Conservation (phyloP, 306 rosid genomes). For the Cucurbita argyrosperma region DNA sequence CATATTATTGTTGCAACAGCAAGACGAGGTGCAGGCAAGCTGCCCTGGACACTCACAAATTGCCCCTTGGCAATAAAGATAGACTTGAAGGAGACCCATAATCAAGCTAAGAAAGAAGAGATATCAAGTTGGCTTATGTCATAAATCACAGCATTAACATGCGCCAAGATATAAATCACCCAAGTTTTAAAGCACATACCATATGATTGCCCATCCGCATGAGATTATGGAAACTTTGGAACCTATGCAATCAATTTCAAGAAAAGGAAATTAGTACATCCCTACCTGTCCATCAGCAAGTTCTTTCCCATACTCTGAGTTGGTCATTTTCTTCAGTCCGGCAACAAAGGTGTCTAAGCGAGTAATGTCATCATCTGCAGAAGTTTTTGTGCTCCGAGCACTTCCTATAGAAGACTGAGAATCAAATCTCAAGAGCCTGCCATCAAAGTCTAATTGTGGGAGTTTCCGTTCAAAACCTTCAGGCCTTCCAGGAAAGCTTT, state of each 20-base stretch:
- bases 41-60: background rate
- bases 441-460: constrained; percentile 32
- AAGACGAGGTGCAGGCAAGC: background rate
- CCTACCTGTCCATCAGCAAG: constrained; percentile 61
- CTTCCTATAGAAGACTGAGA: constrained; percentile 79
- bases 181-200: background rate
- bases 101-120: background rate
- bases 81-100: background rate
- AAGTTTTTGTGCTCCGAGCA: constrained; percentile 34
- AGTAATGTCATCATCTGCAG: constrained; percentile 62
- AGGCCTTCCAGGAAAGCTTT: constrained; percentile 79
- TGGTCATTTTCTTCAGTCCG: constrained; percentile 84
- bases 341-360: constrained; percentile 79
- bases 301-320: constrained; percentile 62
- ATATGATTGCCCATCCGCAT: background rate
- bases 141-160: background rate
- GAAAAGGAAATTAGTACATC: constrained; percentile 2
- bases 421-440: constrained; percentile 42
- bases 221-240: background rate
- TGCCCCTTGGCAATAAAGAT: background rate
- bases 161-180: background rate
- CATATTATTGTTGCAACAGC: background rate
- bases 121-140: background rate
- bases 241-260: background rate
- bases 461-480: constrained; percentile 43